A percentile compares a stretch with the other conserved stretches of the same genome.
Conservation (phyloP, 305 asterid genomes). For the Salvia sclarea region DNA sequence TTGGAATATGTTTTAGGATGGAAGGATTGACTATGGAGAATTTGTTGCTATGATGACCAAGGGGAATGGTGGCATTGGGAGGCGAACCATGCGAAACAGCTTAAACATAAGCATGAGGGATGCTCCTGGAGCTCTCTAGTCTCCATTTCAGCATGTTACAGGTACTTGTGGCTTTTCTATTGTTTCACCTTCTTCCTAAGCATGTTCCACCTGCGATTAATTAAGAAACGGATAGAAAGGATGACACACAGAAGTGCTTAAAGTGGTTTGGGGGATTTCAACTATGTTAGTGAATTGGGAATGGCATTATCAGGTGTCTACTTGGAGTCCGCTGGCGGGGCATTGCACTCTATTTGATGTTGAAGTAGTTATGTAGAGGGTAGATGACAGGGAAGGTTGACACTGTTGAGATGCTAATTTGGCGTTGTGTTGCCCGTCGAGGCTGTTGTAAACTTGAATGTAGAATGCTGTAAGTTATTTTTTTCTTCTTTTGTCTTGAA, state of each 20-base stretch:
- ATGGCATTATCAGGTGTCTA: conserved; percentile 32
- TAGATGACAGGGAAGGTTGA: conserved; percentile 26
- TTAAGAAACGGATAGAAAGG: neutral
- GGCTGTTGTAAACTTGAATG: conserved; percentile 29
- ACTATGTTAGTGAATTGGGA: neutral
- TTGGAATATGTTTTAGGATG: conserved; percentile 58
- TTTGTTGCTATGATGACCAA: conserved; percentile 98
- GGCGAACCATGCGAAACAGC: conserved; percentile 98
- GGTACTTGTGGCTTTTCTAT: conserved; percentile 32
- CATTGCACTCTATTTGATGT: neutral
- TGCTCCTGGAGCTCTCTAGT: conserved; percentile 63
- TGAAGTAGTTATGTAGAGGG: conserved; percentile 28
- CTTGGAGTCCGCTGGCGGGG: conserved; percentile 16
- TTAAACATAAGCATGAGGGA: conserved; percentile 95
- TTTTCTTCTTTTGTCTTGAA: neutral
- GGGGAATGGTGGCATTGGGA: conserved; percentile 91
- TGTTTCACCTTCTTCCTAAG: neutral
- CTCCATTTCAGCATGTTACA: conserved; percentile 30
- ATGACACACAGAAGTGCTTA: neutral
- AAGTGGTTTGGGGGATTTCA: neutral
- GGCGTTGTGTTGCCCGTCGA: conserved; percentile 21
- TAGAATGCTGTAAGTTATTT: conserved; percentile 23
- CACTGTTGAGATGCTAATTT: conserved; percentile 19
- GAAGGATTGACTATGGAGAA: conserved; percentile 94
- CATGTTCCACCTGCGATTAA: neutral